Evolutionary conservation across 495 filamentous ascomycete species (phyloP).

Genomic region (Aspergillus bertholletiae): DNA sequence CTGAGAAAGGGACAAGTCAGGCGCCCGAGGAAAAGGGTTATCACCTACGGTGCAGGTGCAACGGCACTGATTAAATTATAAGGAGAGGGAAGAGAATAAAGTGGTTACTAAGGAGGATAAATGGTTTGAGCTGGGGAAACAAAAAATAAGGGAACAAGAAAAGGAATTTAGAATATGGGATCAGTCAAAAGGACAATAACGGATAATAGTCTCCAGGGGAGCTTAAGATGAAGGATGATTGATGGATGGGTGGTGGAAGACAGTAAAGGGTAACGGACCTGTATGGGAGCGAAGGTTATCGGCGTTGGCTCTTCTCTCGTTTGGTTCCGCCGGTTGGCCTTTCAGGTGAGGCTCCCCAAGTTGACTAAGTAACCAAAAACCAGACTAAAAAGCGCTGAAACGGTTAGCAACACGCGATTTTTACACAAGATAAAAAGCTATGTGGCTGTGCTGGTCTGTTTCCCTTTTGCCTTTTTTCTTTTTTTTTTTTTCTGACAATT

Average conservation of each 20-base stretch:
- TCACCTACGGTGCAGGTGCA: constrained; percentile 34
- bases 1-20: constrained; percentile 44
- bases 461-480: background rate
- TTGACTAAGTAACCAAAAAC: constrained; percentile 14
- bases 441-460: constrained; percentile 12
- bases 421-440: background rate
- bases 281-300: constrained; percentile 11
- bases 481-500: background rate
- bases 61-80: constrained; percentile 24
- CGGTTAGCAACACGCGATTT: constrained; percentile 8
- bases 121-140: constrained; percentile 8
- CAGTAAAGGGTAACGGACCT: constrained; percentile 7
- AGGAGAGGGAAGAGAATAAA: constrained; percentile 5
- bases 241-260: constrained; percentile 28
- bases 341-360: constrained; percentile 11
- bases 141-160: constrained; percentile 15
- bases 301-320: constrained; percentile 11
- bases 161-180: constrained; percentile 16
- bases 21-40: constrained; percentile 38
- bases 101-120: constrained; percentile 2
- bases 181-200: constrained; percentile 7
- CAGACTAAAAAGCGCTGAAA: constrained; percentile 15
- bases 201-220: constrained; percentile 9
- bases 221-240: constrained; percentile 14
- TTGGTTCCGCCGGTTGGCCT: constrained; percentile 1